These are phyloP conservation scores for Trichoderma sp. DNA, from an alignment of 2,329 filamentous ascomycete genomes.

Conservation along the genomic window DNA sequence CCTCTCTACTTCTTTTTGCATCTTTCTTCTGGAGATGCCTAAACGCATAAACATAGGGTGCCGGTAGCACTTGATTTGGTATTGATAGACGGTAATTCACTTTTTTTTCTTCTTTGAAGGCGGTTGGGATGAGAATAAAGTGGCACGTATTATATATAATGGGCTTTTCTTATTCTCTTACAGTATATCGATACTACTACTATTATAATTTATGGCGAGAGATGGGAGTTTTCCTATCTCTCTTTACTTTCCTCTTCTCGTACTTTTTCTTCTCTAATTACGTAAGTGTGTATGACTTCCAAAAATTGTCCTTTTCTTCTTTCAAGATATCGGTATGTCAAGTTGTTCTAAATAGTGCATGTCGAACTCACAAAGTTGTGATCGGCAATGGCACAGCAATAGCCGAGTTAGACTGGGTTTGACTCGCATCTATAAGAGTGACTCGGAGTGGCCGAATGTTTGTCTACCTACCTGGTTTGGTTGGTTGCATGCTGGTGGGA, in stretches of 20 bases:
- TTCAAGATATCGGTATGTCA: neutral
- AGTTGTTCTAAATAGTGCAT: neutral
- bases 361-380: neutral
- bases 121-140: slow-evolving; percentile 21
- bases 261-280: neutral
- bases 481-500: neutral
- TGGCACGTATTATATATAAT: slow-evolving; percentile 15
- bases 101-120: neutral
- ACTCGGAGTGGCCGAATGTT: slow-evolving; percentile 13
- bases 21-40: slow-evolving; percentile 15
- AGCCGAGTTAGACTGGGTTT: neutral
- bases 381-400: neutral
- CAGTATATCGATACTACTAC: slow-evolving; percentile 4
- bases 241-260: neutral
- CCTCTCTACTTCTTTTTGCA: slow-evolving; percentile 13
- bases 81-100: slow-evolving; percentile 25
- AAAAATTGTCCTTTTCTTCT: no score
- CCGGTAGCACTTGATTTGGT: neutral
- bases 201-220: neutral
- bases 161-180: slow-evolving; percentile 3
- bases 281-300: no score
- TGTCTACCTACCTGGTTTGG: neutral
- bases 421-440: neutral
- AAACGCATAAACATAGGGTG: slow-evolving; percentile 1
- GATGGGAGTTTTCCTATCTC: neutral